These are phyloP conservation scores for Polychaeton citri DNA, from an alignment of 2,329 filamentous ascomycete genomes.

Conservation along the genomic window DNA sequence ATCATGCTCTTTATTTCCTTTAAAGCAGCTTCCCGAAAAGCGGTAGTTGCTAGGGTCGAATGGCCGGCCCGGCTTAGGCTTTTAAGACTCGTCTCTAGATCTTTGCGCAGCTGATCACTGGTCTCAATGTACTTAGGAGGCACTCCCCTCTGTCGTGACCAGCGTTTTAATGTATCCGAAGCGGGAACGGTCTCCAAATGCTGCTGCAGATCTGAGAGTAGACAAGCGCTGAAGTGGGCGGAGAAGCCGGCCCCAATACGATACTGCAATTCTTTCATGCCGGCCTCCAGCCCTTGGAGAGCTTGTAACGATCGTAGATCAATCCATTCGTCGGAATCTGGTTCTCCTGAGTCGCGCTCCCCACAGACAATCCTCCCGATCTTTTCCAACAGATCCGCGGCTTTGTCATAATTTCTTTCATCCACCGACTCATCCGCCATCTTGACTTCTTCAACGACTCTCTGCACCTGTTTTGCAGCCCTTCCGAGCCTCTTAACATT, in stretches of 20 bases:
- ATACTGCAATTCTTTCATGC: conserved; percentile 61
- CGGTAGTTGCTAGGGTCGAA: conserved; percentile 65
- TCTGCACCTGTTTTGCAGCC: conserved; percentile 69
- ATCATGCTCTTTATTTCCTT: conserved; percentile 81
- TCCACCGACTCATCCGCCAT: conserved; percentile 73
- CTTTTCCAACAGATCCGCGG: conserved; percentile 61
- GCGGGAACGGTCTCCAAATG: conserved; percentile 63
- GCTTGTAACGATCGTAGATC: conserved; percentile 69
- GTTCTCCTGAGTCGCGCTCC: conserved; percentile 35
- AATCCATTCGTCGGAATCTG: conserved; percentile 23
- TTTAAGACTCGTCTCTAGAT: conserved; percentile 56
- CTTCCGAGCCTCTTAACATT: conserved; percentile 74
- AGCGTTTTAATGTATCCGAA: conserved; percentile 66
- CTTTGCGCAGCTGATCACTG: conserved; percentile 54
- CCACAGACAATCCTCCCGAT: conserved; percentile 73
- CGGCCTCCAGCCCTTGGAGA: conserved; percentile 64
- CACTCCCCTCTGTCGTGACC: conserved; percentile 41
- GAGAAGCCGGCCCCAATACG: conserved; percentile 84
- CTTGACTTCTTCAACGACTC: conserved; percentile 61
- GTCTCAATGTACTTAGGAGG: conserved; percentile 69
- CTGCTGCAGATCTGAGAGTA: conserved; percentile 67
- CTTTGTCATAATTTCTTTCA: conserved; percentile 67
- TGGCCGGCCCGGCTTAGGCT: conserved; percentile 74
- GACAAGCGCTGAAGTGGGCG: conserved; percentile 58
- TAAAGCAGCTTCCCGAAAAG: conserved; percentile 71